Conservation (phyloP, 1,284 basidiomycete species). For the Apiotrichum akiyoshidainum region DNA sequence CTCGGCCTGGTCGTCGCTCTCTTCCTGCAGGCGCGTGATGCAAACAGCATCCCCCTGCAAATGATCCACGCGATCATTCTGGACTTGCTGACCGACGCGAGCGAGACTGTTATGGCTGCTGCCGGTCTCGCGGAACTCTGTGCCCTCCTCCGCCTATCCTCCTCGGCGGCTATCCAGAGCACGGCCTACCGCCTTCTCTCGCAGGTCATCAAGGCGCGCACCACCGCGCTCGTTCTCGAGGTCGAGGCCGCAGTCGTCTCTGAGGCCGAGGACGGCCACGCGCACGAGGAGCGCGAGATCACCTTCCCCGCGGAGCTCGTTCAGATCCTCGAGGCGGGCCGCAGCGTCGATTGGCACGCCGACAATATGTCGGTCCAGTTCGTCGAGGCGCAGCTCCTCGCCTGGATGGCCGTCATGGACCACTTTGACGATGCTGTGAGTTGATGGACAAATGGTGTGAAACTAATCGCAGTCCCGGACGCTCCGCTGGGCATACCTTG, state of each 20-base stretch:
- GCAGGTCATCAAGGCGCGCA: conserved; percentile 36
- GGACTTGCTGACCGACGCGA: conserved; percentile 64
- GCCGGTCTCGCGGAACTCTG: conserved; percentile 59
- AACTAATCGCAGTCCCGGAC: conserved; percentile 30
- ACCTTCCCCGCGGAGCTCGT: conserved; percentile 66
- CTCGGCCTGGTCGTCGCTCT: conserved; percentile 25
- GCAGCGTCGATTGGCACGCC: conserved; percentile 49
- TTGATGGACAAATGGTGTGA: conserved; percentile 3
- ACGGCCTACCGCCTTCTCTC: conserved; percentile 42
- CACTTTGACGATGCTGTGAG: conserved; percentile 80
- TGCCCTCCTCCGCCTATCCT: conserved; percentile 33
- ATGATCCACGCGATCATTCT: conserved; percentile 66
- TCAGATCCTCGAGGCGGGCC: conserved; percentile 58
- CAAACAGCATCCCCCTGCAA: conserved; percentile 62
- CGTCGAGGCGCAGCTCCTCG: conserved; percentile 59
- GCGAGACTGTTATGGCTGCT: conserved; percentile 62
- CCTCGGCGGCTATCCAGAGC: conserved; percentile 34
- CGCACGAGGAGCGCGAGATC: conserved; percentile 41
- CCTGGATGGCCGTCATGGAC: conserved; percentile 87
- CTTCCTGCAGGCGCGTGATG: conserved; percentile 42
- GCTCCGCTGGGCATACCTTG: conserved; percentile 63
- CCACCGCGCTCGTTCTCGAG: conserved; percentile 64
- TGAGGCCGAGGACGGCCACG: conserved; percentile 21
- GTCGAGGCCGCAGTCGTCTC: conserved; percentile 57
- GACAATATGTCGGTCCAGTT: conserved; percentile 48